These are phyloP conservation scores for Phytophthora sojae DNA, from an alignment of 352 stramenopile genomes.

Conservation along the genomic window DNA sequence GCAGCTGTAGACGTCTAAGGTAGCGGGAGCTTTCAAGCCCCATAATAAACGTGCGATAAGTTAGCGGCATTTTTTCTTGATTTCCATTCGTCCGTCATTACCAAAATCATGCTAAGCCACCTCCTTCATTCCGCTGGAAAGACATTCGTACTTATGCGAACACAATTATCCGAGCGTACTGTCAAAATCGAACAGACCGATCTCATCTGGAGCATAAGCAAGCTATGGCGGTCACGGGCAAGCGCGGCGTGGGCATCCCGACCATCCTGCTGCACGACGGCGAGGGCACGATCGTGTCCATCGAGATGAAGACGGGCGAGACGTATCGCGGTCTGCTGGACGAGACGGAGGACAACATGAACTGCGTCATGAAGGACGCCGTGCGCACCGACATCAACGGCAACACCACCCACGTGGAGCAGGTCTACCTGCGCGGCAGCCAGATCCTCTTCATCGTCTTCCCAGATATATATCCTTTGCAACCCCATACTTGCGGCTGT, in stretches of 20 bases:
- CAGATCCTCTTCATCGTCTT: slow-evolving; percentile 92
- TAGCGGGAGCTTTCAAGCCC: slow-evolving; percentile 3
- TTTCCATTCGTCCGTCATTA: background rate
- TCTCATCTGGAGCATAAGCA: background rate
- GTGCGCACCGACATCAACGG: slow-evolving; percentile 84
- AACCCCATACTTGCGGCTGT: slow-evolving; percentile 13
- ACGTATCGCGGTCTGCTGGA: slow-evolving; percentile 87
- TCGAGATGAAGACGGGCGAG: slow-evolving; percentile 89
- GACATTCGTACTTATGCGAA: slow-evolving; percentile 21
- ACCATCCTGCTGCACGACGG: slow-evolving; percentile 89
- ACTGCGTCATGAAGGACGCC: slow-evolving; percentile 90
- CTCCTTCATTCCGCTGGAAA: slow-evolving; percentile 2
- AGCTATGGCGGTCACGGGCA: slow-evolving; percentile 83
- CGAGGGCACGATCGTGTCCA: slow-evolving; percentile 89
- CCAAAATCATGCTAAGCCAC: background rate
- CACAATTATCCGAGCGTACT: slow-evolving; percentile 2
- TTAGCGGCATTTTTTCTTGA: slow-evolving; percentile 24
- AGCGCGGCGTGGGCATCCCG: slow-evolving; percentile 85
- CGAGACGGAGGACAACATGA: slow-evolving; percentile 93
- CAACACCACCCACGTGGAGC: slow-evolving; percentile 82
- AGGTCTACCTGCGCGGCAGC: slow-evolving; percentile 85
- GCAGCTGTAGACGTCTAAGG: slow-evolving; percentile 12
- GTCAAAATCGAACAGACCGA: slow-evolving; percentile 9
- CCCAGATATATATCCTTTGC: slow-evolving; percentile 89
- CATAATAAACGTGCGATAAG: slow-evolving; percentile 52